A percentile compares a stretch with the other conserved stretches of the same genome.
phyloP scores from a whole-genome alignment of 1,139 yeast species.

The Yamadazyma kanchanaburiensis region DNA sequence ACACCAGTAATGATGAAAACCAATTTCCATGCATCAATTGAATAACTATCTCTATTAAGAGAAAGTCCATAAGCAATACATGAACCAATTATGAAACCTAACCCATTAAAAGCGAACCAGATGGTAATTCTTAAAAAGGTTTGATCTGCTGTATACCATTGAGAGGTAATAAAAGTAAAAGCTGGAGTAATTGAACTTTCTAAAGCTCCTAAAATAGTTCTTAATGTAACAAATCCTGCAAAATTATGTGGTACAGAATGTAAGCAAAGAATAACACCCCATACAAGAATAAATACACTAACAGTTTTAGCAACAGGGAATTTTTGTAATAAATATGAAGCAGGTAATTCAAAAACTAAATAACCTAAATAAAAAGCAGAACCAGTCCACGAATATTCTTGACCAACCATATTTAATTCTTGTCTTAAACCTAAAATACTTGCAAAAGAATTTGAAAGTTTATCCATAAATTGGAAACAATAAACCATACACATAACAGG shows the following conservation, averaged over 20 bases:
- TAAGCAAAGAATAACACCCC: conserved; percentile 27
- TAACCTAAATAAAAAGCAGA: conserved; percentile 55
- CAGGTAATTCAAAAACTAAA: conserved; percentile 45
- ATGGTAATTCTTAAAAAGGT: conserved; percentile 18
- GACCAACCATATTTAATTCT: conserved; percentile 48
- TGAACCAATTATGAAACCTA: conserved; percentile 25
- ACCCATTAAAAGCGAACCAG: conserved; percentile 30
- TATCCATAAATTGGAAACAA: conserved; percentile 64
- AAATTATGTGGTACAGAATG: conserved; percentile 24
- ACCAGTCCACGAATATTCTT: conserved; percentile 55
- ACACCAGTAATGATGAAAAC: conserved; percentile 28
- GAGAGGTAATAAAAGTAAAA: conserved; percentile 44
- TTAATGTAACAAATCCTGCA: conserved; percentile 26
- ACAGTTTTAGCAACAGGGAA: conserved; percentile 28
- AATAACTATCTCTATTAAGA: conserved; percentile 8
- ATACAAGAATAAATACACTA: conserved; percentile 20
- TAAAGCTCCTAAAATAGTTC: conserved; percentile 46
- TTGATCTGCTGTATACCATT: conserved; percentile 22
- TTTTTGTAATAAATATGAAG: conserved; percentile 36
- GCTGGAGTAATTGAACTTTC: conserved; percentile 57
- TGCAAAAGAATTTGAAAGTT: conserved; percentile 54
- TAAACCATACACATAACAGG: conserved; percentile 55
- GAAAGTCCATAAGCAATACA: conserved; percentile 22
- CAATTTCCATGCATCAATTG: conserved; percentile 32
- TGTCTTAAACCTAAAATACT: conserved; percentile 55